Percentiles rank a stretch among this genome's conserved stretches.
Evolutionary conservation across 2,329 filamentous ascomycete genomes (phyloP).

Genomic region (Daldinia sp.): DNA sequence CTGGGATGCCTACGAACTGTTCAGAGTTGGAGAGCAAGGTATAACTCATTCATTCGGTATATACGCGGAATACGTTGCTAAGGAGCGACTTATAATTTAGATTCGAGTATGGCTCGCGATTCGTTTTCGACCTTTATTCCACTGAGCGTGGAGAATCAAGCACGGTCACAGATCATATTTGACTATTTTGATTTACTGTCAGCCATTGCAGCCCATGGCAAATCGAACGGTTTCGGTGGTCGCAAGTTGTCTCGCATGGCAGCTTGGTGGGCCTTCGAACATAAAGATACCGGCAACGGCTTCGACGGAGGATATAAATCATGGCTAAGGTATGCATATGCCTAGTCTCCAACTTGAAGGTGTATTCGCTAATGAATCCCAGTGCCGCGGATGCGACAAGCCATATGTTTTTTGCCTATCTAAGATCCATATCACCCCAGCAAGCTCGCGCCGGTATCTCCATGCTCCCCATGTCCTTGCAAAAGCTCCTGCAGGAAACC

Average conservation of each 20-base stretch:
- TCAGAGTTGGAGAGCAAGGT: conserved; percentile 94
- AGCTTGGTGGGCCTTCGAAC: conserved; percentile 98
- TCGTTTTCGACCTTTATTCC: conserved; percentile 97
- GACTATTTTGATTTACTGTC: conserved; percentile 95
- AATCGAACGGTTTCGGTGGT: conserved; percentile 90
- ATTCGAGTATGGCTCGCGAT: conserved; percentile 89
- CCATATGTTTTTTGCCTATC: conserved; percentile 97
- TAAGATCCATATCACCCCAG: conserved; percentile 88
- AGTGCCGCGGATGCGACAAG: conserved; percentile 95
- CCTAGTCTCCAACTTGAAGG: not conserved
- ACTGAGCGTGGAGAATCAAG: conserved; percentile 86
- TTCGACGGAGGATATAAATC: conserved; percentile 94
- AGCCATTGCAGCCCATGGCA: conserved; percentile 90
- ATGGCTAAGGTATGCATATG: conserved; percentile 74
- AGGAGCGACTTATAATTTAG: conserved; percentile 55
- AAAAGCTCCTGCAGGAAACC: conserved; percentile 88
- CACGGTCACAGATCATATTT: conserved; percentile 87
- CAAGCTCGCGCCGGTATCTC: conserved; percentile 80
- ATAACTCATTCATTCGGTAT: conserved; percentile 41
- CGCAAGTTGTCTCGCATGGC: conserved; percentile 94
- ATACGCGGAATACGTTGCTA: conserved; percentile 11
- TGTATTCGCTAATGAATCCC: conserved; percentile 23
- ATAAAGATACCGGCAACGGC: conserved; percentile 83
- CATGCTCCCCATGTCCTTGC: conserved; percentile 85
- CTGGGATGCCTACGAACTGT: conserved; percentile 97